Base-by-base conservation (phyloP, 106 monocot genomes). In the Amphibolis antarctica region DNA sequence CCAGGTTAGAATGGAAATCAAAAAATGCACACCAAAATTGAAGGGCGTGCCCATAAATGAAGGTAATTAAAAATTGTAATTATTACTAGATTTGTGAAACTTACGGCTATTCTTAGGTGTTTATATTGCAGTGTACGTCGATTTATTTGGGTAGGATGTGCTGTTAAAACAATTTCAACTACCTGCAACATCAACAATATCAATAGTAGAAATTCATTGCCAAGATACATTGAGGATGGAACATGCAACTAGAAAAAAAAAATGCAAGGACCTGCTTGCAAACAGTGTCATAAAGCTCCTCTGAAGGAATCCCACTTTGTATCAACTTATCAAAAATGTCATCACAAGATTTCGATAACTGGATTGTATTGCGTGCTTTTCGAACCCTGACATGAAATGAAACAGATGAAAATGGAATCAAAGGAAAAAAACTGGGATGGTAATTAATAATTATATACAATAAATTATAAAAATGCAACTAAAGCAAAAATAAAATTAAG, bases 91-190 rank as follows among this genome's bases (percentile, higher is more conserved):
- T 53, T 6, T 57, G 57, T 13, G 17, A 5, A 57, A 66, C 79
- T 80, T 78, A 93, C 92, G 10, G 85, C 88, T 62, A 93, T 80
- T 75, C 88, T 84, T 46, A 88, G 82, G 66, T 93, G 92, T 29
- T 93, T 93, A 72, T 93, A 93, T 76, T 88, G 92, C 77, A 93
- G 55, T 2, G 92, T 85, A 60, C 92, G 92, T 56, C 92, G 76
- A 68, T 93, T 93, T 74, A 93, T 93, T 82, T 93, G 92, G 30
- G 92, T 93, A 21, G 92, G 92, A 88, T 93, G 92, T 30, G 92
- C 92, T 25, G 92, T 93, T 30, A 93, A 55, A 61, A 93, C 92
- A 71, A 93, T 93, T 74, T 88, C 92, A 78, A 93, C 82, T 65
- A 70, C 92, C 92, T 92, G 81, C 30, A 42, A 43, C 15, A 56